Evolutionary conservation across 495 filamentous ascomycete species (phyloP), one percentile per base, ranked within the genome.

Genomic region (Aspergillus egyptiacus): DNA sequence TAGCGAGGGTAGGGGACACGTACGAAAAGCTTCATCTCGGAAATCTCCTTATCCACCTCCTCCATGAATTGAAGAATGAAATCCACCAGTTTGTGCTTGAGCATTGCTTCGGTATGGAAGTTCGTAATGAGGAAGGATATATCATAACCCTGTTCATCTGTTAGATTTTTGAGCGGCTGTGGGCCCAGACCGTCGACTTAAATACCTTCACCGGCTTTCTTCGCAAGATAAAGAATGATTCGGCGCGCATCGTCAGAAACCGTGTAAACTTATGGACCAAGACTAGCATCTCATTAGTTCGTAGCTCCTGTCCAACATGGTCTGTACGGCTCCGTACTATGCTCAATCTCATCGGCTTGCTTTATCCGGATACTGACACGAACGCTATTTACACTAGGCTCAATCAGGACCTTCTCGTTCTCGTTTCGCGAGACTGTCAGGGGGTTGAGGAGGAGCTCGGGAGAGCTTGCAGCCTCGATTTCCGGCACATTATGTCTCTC

Each of bases 1-100:
- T 6, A 47, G 64, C 63, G 33, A 65, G 9, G 6, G 2, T n/a
- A 28, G 54, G 13, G 13, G 8, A 9, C 17, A 76, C 88, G 41
- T 81, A 97, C 91, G 69, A 97, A 99, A 53, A 99, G 81, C 80
- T 99, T 99, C 93, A 97, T 96, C 69, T 97, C 94, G 1, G 91
- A 97, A 43, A 97, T 97, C 68, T 99, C 94, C 74, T 97, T 97
- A 62, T 97, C 93, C 23, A 97, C 93, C 61, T 99, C 94, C 70
- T 97, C 91, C 91, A 97, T 96, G 48, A 96, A 97, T 55, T 96
- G 84, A 51, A 99, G 95, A 51, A 97, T 93, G 60, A 98, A 98
- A 61, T 98, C 93, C 8, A 98, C 94, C 52, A 98, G 73, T 71
- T 98, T 96, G 62, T 98, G 89, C 73, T 96, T 97, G 60, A 97